Evolutionary conservation across 257 asterid species (phyloP).

Genomic region (Lycium ferocissimum): DNA sequence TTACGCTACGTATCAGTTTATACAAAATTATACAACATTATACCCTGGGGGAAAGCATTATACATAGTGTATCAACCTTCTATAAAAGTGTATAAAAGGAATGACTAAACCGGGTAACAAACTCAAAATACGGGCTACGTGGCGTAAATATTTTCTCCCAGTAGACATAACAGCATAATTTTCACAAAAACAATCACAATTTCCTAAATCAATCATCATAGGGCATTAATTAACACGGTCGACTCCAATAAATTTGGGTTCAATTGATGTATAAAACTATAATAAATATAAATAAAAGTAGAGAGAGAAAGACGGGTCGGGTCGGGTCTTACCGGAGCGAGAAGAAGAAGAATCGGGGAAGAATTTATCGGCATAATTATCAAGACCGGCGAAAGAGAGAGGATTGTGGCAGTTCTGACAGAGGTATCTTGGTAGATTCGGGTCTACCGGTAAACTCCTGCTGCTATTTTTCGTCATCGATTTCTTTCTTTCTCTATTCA

Average conservation of each 20-base stretch:
- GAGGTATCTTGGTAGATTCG: constrained; percentile 89
- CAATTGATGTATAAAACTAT: background rate
- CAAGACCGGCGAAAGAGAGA: constrained; percentile 82
- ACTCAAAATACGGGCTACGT: too few species aligned
- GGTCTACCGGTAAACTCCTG: constrained; percentile 74
- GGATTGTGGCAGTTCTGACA: constrained; percentile 95
- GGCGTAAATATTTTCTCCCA: too few species aligned
- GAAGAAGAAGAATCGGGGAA: constrained; percentile 34
- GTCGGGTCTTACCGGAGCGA: constrained; percentile 54
- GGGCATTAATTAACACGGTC: background rate
- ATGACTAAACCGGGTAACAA: too few species aligned
- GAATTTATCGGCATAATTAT: constrained; percentile 77
- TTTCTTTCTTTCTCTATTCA: too few species aligned
- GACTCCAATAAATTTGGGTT: background rate
- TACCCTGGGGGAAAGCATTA: too few species aligned
- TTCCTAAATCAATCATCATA: too few species aligned
- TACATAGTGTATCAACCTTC: too few species aligned
- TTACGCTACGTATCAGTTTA: too few species aligned
- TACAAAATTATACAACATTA: too few species aligned
- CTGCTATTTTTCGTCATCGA: constrained; percentile 48
- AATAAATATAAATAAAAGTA: background rate
- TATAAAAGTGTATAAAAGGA: too few species aligned
- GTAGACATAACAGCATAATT: too few species aligned
- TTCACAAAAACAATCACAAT: too few species aligned
- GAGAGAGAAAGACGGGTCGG: constrained; percentile 17